Evolutionary conservation across 2,329 filamentous ascomycete genomes (phyloP).

Genomic region (Phaeoacremonium minimum): DNA sequence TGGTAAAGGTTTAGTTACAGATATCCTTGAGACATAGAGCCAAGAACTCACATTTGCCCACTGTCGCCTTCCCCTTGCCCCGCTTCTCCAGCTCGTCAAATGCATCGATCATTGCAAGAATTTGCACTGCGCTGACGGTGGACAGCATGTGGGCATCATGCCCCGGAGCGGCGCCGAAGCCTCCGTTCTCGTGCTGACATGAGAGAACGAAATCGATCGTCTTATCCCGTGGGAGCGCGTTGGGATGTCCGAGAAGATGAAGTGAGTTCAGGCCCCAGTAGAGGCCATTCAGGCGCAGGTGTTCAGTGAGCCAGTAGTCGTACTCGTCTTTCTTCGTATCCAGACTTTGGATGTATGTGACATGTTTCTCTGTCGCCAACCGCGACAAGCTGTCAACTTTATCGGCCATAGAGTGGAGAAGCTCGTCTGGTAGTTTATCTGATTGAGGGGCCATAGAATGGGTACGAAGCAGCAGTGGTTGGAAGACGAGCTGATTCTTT

Average conservation of each 20-base stretch:
- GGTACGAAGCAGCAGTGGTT: background rate
- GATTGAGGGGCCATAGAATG: slow-evolving; percentile 25
- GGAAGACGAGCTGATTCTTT: no score
- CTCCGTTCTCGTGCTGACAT: slow-evolving; percentile 85
- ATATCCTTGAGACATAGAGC: background rate
- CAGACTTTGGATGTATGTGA: slow-evolving; percentile 88
- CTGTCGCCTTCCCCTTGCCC: slow-evolving; percentile 64
- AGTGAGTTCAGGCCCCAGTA: slow-evolving; percentile 95
- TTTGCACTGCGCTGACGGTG: slow-evolving; percentile 92
- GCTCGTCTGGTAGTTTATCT: slow-evolving; percentile 31
- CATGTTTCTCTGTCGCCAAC: slow-evolving; percentile 60
- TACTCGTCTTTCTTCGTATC: slow-evolving; percentile 91
- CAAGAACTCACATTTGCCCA: slow-evolving; percentile 69
- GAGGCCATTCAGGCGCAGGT: slow-evolving; percentile 88
- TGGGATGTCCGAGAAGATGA: slow-evolving; percentile 75
- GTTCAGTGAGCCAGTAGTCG: slow-evolving; percentile 97
- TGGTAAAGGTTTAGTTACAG: slow-evolving; percentile 22
- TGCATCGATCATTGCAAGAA: slow-evolving; percentile 81
- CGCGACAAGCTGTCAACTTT: no score
- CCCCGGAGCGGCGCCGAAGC: slow-evolving; percentile 88
- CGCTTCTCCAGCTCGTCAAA: slow-evolving; percentile 75
- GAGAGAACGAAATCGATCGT: slow-evolving; percentile 91
- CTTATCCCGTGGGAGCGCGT: slow-evolving; percentile 74
- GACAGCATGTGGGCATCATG: slow-evolving; percentile 97
- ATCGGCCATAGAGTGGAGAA: no score